Conservation (phyloP, 2,329 filamentous ascomycete species). For the Trichophyton rubrum region DNA sequence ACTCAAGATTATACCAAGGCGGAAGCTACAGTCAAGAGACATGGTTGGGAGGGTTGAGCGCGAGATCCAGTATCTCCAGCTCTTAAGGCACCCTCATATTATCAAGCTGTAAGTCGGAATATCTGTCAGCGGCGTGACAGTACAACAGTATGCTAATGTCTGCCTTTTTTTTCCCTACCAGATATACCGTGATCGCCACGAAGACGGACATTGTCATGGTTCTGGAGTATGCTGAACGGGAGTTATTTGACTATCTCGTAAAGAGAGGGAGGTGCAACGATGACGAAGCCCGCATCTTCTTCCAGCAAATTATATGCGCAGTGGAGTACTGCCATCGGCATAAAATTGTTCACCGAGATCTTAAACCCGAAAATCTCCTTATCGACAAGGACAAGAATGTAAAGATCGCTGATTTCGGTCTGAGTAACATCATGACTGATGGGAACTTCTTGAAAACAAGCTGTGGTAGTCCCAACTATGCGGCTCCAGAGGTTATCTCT, state of each 20-base stretch:
- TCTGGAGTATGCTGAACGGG: constrained; percentile 88
- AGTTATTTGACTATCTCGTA: constrained; percentile 97
- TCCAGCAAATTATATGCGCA: constrained; percentile 97
- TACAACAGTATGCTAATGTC: neutral
- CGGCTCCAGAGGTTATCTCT: constrained; percentile 92
- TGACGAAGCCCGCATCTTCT: constrained; percentile 87
- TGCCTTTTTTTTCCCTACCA: constrained; percentile 25
- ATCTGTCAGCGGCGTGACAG: neutral
- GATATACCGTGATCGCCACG: constrained; percentile 94
- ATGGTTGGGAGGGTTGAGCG: constrained; percentile 97
- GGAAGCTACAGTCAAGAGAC: constrained; percentile 90
- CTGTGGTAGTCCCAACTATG: constrained; percentile 96
- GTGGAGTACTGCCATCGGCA: constrained; percentile 98
- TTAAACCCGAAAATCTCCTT: constrained; percentile 93
- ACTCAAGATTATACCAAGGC: constrained; percentile 91
- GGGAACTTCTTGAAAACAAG: constrained; percentile 98
- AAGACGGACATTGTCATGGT: constrained; percentile 97
- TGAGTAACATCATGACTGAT: constrained; percentile 99
- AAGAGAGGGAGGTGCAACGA: constrained; percentile 86
- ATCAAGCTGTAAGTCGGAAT: constrained; percentile 69
- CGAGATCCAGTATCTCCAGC: constrained; percentile 94
- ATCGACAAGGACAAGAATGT: constrained; percentile 93
- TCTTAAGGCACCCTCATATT: constrained; percentile 92
- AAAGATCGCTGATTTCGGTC: constrained; percentile 96
- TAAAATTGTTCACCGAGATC: constrained; percentile 94